A percentile compares a stretch with the other conserved stretches of the same genome.
phyloP scores from a whole-genome alignment of 2,329 filamentous ascomycete genomes.

The Exophiala aquamarina region DNA sequence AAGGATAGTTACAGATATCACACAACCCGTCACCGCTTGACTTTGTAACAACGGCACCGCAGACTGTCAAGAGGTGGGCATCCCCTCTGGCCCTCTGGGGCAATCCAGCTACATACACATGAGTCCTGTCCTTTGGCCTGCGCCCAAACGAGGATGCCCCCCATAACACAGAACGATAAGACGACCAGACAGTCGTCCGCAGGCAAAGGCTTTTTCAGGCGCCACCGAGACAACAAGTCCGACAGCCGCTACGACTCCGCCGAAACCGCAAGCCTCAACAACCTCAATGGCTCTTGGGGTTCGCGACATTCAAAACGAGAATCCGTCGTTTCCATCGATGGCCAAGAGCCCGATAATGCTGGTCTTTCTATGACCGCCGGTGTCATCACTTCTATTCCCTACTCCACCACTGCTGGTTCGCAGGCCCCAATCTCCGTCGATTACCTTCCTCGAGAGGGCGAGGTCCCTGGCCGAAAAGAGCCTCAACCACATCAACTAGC shows the following conservation, averaged over 20 bases:
- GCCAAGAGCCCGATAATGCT: constrained; percentile 57
- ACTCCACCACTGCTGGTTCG: constrained; percentile 69
- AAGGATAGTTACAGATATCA: constrained; percentile 13
- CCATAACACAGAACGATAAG: constrained; percentile 65
- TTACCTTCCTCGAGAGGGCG: constrained; percentile 67
- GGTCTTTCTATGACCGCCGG: constrained; percentile 75
- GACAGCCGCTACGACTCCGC: constrained; percentile 60
- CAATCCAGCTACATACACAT: constrained; percentile 18
- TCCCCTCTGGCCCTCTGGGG: constrained; percentile 17
- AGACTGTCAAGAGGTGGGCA: constrained; percentile 1
- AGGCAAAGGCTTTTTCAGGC: constrained; percentile 78
- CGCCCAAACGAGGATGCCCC: constrained; percentile 42
- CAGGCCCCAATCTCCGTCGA: constrained; percentile 72
- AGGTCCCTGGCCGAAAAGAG: constrained; percentile 63
- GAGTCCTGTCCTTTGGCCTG: constrained; percentile 14
- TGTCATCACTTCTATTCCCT: constrained; percentile 84
- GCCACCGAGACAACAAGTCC: constrained; percentile 75
- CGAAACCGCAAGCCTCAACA: constrained; percentile 25
- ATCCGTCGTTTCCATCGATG: constrained; percentile 70
- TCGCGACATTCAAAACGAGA: constrained; percentile 73
- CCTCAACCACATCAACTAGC: constrained; percentile 81
- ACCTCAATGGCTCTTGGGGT: constrained; percentile 64
- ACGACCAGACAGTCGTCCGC: constrained; percentile 81
- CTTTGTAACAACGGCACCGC: constrained; percentile 12
- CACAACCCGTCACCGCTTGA: constrained; percentile 11